Conservation (phyloP, 164 flowering plant species). For the Chimonanthus praecox region DNA sequence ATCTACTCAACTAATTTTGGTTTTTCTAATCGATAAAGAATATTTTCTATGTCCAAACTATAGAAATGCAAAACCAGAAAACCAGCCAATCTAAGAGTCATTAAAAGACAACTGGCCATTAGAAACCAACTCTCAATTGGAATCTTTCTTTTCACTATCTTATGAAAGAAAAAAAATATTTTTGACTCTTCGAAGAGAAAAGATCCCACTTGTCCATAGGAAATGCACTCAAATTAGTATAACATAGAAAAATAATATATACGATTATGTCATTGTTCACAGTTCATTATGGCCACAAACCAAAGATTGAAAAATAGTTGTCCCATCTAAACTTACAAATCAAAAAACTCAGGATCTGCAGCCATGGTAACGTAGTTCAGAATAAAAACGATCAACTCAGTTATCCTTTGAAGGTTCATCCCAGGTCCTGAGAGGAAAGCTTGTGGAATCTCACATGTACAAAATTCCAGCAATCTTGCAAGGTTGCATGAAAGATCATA, state of each 20-base stretch:
- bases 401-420: conserved; percentile 73
- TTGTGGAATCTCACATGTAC: conserved; percentile 75
- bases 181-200: too few species aligned
- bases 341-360: conserved; percentile 71
- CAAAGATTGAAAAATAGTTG: not conserved
- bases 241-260: too few species aligned
- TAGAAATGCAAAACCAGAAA: too few species aligned
- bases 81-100: too few species aligned
- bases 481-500: conserved; percentile 94
- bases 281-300: not conserved
- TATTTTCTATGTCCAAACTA: too few species aligned
- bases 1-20: too few species aligned
- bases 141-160: too few species aligned
- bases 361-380: conserved; percentile 63
- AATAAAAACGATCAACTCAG: conserved; percentile 75
- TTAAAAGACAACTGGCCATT: not conserved
- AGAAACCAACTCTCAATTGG: not conserved
- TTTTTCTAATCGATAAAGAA: too few species aligned
- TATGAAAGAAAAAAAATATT: too few species aligned
- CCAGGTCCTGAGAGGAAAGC: conserved; percentile 74
- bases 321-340: conserved; percentile 51
- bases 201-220: not conserved
- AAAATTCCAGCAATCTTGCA: conserved; percentile 80
- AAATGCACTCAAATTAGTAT: not conserved
- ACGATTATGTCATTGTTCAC: not conserved